Conservation (phyloP, 306 rosid genomes). For the Medicago ruthenica region DNA sequence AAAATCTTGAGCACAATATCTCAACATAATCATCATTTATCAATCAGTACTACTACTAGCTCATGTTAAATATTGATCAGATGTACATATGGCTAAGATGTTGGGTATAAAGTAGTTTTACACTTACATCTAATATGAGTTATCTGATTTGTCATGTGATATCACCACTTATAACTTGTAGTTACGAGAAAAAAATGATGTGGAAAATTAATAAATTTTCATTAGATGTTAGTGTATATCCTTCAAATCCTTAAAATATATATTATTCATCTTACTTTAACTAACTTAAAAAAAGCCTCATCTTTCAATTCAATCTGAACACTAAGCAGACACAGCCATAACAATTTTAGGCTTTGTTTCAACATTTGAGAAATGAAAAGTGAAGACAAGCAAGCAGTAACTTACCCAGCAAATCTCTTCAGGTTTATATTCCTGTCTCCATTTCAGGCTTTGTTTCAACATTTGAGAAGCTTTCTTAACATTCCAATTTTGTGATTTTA, state of each 20-base stretch:
- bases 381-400: not conserved
- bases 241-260: not conserved
- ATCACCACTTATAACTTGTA: too few species aligned
- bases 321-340: not conserved
- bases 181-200: not conserved
- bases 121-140: not conserved
- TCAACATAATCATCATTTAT: too few species aligned
- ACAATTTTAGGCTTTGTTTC: too few species aligned
- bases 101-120: not conserved
- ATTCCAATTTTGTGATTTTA: conserved; percentile 82
- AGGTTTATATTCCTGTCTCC: conserved; percentile 86
- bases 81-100: not conserved
- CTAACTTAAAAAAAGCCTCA: not conserved
- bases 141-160: too few species aligned
- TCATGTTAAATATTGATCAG: too few species aligned
- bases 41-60: too few species aligned
- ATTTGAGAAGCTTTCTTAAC: conserved; percentile 87
- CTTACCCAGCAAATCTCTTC: conserved; percentile 87
- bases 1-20: too few species aligned
- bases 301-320: not conserved
- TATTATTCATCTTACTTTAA: not conserved
- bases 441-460: conserved; percentile 77
- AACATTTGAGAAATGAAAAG: not conserved
- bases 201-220: not conserved
- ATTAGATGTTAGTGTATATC: not conserved